Evolutionary conservation across 2,329 filamentous ascomycete species (phyloP).

Genomic region (Penicillium sp.): DNA sequence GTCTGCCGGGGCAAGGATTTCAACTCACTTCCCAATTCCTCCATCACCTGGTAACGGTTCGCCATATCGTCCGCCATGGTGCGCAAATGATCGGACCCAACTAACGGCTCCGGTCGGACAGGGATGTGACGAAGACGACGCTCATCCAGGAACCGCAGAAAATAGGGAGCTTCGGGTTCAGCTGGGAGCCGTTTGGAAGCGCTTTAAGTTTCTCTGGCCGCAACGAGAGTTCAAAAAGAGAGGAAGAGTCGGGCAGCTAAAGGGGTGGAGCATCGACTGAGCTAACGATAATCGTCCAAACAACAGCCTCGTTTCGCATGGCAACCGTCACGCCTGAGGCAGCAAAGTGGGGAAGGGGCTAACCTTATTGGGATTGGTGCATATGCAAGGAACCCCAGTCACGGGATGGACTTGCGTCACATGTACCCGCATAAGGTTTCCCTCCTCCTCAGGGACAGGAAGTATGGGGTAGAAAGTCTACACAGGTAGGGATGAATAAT

Average conservation of each 20-base stretch:
- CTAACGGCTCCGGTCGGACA: slow-evolving; percentile 21
- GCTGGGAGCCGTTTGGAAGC: slow-evolving; percentile 3
- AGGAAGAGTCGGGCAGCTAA: slow-evolving; percentile 14
- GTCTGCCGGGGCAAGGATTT: neutral
- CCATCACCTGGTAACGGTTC: slow-evolving; percentile 87
- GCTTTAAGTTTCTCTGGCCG: slow-evolving; percentile 7
- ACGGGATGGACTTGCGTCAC: slow-evolving; percentile 2
- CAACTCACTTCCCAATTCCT: slow-evolving; percentile 88
- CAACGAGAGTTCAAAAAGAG: slow-evolving; percentile 12
- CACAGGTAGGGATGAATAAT: neutral
- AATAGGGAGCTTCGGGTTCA: slow-evolving; percentile 11
- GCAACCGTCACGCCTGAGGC: slow-evolving; percentile 17
- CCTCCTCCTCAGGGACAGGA: neutral
- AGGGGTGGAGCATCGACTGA: slow-evolving; percentile 25
- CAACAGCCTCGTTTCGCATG: slow-evolving; percentile 26
- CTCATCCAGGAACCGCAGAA: slow-evolving; percentile 15
- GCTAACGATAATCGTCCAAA: slow-evolving; percentile 23
- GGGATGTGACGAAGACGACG: slow-evolving; percentile 15
- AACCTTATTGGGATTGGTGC: slow-evolving; percentile 6
- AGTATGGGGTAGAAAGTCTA: neutral
- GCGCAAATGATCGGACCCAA: slow-evolving; percentile 19
- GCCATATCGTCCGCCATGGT: slow-evolving; percentile 61
- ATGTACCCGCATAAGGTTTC: neutral
- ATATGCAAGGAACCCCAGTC: slow-evolving; percentile 20
- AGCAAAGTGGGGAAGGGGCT: slow-evolving; percentile 10